These are phyloP conservation scores for Platanthera zijinensis DNA, from an alignment of 106 monocot genomes.

Conservation along the genomic window DNA sequence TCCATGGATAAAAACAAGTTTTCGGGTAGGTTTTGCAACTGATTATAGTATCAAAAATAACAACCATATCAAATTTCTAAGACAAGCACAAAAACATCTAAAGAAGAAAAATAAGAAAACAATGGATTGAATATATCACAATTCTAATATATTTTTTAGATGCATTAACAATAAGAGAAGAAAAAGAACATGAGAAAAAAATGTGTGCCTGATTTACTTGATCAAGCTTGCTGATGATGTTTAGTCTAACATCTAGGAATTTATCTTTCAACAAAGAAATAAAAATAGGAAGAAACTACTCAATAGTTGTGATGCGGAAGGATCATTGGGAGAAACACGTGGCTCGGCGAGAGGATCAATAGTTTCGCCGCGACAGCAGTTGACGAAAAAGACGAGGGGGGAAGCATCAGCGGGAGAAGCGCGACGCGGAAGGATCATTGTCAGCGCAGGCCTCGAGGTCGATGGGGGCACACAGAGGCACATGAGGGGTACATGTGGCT, in stretches of 20 bases:
- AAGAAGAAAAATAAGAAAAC: conserved; percentile 1
- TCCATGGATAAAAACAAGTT: not conserved
- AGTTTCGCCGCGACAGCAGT: too few species aligned
- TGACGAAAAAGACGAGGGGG: too few species aligned
- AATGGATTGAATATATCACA: not conserved
- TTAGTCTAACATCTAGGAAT: conserved; percentile 90
- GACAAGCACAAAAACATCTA: not conserved
- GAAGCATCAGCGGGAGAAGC: too few species aligned
- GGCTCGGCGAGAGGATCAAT: too few species aligned
- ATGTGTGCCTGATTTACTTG: conserved; percentile 84
- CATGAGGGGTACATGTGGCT: too few species aligned
- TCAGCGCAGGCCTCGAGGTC: too few species aligned
- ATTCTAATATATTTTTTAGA: not conserved
- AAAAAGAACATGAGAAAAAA: not conserved
- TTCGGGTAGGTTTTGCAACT: not conserved
- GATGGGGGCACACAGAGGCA: too few species aligned
- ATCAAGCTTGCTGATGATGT: conserved; percentile 95
- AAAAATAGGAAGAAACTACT: conserved; percentile 86
- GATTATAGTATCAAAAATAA: not conserved
- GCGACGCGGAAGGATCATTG: too few species aligned
- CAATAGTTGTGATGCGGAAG: conserved; percentile 44
- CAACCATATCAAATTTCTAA: not conserved
- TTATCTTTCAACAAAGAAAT: conserved; percentile 92
- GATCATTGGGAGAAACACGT: too few species aligned
- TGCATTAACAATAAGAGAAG: not conserved